Evolutionary conservation across 192 early-diverging fungal genomes (phyloP), one percentile per base, ranked within the genome.

Genomic region (Rhizophlyctis rosea): DNA sequence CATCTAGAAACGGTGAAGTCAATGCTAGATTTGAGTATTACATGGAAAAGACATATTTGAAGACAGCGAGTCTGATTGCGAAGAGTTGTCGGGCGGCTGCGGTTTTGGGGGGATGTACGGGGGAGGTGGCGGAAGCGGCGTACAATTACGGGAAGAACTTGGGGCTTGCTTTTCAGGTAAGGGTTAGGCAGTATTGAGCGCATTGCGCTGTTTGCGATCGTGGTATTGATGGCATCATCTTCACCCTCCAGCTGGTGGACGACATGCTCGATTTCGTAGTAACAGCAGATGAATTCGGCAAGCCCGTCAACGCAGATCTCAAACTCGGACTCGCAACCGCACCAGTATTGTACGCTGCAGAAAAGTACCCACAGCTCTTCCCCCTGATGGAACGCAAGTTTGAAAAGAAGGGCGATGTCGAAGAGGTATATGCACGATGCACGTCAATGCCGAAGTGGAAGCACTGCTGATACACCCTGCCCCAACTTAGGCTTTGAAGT

Each of bases 101-200:
- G 4, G 87, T 96, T 4, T 75, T 98, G 27, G 92, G 91, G 56
- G 90, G 90, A 29, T 77, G 83, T 29, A 77, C 86, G 2, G 71
- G 73, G 9, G 88, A 88, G 32, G 77, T 95, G 4, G 81, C 81
- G 35, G 87, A 94, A 52, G 83, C 86, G 25, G 88, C 90, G 2
- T 95, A 93, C 72, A 73, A 71, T n/a, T 98, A 91, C 70, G 96
- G 94, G 9, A 83, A 81, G 49, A 87, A 93, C 77, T 53, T 96
- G 35, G 96, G 96, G 14, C 74, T 98, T n/a, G 93, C 92, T 4
- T 95, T 98, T 67, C 94, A 97, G 84, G 87, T 90, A 70, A 68
- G 53, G 5, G 29, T 50, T 60, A 18, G 39, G 39, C 39, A 44
- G 7, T n/a, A n/a, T n/a, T n/a, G n/a, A n/a, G n/a, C n/a, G n/a